Base-by-base conservation (phyloP, 768 basidiomycete genomes). In the Russula virescens region DNA sequence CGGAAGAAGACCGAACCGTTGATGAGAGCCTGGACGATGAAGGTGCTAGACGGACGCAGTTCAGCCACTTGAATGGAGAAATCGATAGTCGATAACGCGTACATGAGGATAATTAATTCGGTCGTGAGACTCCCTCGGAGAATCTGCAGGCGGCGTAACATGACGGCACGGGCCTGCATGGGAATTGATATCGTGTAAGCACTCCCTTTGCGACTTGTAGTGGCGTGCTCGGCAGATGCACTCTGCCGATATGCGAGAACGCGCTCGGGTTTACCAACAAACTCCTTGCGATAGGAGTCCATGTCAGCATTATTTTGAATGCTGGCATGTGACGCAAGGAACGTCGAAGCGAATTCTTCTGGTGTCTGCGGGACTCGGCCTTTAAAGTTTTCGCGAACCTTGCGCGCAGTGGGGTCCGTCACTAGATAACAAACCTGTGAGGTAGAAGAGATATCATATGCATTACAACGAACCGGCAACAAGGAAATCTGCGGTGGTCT, bases 1-100 rank as follows among this genome's bases (percentile, higher is more conserved):
- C 79, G 75, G 61, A 83, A 76, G 77, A 88, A 92, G 31, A 88
- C 80, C 0, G 83, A 84, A 28, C 88, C 88, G 55, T 86, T 78
- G 57, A 82, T 78, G 52, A 79, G 68, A 43, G 79, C 78, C 64
- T 83, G 80, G 65, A 84, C 75, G 34, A 83, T 67, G 70, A 83
- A 86, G 11, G 80, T 76, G 45, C 84, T 86, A 66, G 71, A 70
- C 14, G 2, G 28, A 18, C 26, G 53, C 57, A 48, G 48, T 25
- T 23, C 8, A 1, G 19, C 26, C 21, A 23, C 5, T 6, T 28
- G 28, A 23, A 9, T 5, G 13, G 4, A 4, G 3, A 0, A 19
- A 21, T 2, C 1, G 18, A 58, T 34, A 25, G 25, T 9, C 2
- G 38, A 11, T 14, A 14, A 62, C 3, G 42, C 70, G 10, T 47